Evolutionary conservation across 2,329 filamentous ascomycete genomes (phyloP).

Genomic region (Didymella glomerata): DNA sequence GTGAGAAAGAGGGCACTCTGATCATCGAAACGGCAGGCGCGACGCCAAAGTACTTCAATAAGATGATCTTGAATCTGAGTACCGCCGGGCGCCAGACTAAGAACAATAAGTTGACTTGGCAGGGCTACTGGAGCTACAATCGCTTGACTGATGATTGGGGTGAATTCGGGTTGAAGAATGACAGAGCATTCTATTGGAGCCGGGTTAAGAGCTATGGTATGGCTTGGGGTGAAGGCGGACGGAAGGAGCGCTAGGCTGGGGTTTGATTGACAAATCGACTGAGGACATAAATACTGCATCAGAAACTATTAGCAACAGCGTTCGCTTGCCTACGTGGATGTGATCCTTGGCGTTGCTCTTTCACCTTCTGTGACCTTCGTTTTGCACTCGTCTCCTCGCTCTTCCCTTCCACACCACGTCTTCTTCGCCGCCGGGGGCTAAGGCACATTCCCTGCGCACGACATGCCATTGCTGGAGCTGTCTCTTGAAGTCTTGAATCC

Average conservation of each 20-base stretch:
- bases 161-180: slow-evolving; percentile 74
- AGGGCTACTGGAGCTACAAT: slow-evolving; percentile 91
- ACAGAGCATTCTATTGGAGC: slow-evolving; percentile 68
- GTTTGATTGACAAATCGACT: not conserved
- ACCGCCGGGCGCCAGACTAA: slow-evolving; percentile 67
- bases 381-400: too few species aligned
- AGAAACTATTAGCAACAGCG: too few species aligned
- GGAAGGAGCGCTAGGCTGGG: slow-evolving; percentile 13
- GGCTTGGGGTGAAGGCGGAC: slow-evolving; percentile 38
- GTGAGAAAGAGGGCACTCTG: slow-evolving; percentile 56
- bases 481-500: too few species aligned
- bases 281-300: not conserved
- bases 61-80: slow-evolving; percentile 78
- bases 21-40: slow-evolving; percentile 88
- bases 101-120: slow-evolving; percentile 90
- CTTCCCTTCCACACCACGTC: too few species aligned
- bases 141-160: slow-evolving; percentile 88
- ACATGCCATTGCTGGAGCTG: too few species aligned
- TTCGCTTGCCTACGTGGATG: too few species aligned
- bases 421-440: too few species aligned
- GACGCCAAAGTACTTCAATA: slow-evolving; percentile 80
- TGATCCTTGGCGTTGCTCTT: too few species aligned
- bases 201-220: slow-evolving; percentile 68
- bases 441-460: too few species aligned
- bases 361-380: too few species aligned